Conservation (phyloP, 306 rosid genomes). For the Dalbergia cultrata region DNA sequence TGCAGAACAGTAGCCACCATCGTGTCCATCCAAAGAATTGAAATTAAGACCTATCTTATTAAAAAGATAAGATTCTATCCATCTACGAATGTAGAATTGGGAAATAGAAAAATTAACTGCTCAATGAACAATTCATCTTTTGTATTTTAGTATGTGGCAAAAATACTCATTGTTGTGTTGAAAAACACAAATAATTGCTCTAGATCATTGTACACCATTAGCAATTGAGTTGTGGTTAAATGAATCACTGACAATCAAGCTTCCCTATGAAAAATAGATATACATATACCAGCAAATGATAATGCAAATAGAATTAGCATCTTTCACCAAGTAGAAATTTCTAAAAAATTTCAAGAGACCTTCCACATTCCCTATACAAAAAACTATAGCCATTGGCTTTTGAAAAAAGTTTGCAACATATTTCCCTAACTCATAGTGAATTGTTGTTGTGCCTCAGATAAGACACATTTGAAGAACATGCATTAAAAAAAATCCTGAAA, state of each 20-base stretch:
- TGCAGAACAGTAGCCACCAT: slow-evolving; percentile 1
- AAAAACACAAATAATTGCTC: slow-evolving; percentile 80
- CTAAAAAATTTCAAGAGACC: slow-evolving; percentile 53
- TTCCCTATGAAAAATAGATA: slow-evolving; percentile 55
- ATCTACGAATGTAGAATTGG: neutral
- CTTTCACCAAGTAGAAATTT: neutral
- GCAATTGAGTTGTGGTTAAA: slow-evolving; percentile 85
- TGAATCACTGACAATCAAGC: slow-evolving; percentile 84
- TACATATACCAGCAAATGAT: neutral
- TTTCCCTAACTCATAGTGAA: slow-evolving; percentile 71
- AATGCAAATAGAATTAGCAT: neutral
- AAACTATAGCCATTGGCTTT: slow-evolving; percentile 81
- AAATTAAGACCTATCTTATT: neutral
- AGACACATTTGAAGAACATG: slow-evolving; percentile 20
- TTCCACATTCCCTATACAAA: slow-evolving; percentile 85
- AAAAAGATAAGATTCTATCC: neutral
- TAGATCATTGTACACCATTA: slow-evolving; percentile 87
- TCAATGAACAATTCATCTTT: neutral
- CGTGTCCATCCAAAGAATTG: neutral
- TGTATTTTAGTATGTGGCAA: slow-evolving; percentile 21
- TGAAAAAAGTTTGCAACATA: slow-evolving; percentile 69
- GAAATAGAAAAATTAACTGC: neutral
- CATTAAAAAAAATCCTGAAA: neutral
- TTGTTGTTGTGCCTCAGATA: slow-evolving; percentile 62
- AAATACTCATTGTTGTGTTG: slow-evolving; percentile 66